phyloP scores from a whole-genome alignment of 306 rosid genomes.

The Spatholobus suberectus region DNA sequence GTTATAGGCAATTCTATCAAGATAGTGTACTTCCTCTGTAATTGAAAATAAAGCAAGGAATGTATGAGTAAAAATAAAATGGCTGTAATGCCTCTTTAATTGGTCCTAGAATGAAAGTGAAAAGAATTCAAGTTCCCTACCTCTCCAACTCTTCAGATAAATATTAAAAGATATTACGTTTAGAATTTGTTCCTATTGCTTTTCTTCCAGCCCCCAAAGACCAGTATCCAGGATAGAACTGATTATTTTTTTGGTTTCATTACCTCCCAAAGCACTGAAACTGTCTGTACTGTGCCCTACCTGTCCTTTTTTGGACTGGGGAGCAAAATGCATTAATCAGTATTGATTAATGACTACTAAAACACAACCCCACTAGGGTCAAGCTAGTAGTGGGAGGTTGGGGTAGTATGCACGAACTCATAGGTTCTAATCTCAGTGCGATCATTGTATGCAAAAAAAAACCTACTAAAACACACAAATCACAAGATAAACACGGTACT shows the following conservation, averaged over 20 bases:
- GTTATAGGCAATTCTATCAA: neutral
- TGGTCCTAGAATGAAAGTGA: conserved; percentile 4
- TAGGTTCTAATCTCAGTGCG: no score
- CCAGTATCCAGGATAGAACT: neutral
- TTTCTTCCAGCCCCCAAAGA: conserved; percentile 20
- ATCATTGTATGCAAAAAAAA: no score
- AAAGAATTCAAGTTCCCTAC: neutral
- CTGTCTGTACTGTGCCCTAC: neutral
- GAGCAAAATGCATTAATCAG: neutral
- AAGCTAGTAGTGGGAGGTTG: no score
- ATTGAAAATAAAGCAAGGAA: neutral
- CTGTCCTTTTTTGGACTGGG: neutral
- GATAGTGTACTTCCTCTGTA: neutral
- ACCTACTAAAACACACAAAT: conserved; percentile 1
- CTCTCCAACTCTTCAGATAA: neutral
- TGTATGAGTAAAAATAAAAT: neutral
- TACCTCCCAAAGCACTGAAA: neutral
- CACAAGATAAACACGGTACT: neutral
- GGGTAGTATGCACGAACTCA: no score
- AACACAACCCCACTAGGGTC: no score
- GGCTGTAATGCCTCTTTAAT: neutral
- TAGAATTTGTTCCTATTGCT: neutral
- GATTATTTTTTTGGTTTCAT: neutral
- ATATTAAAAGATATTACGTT: neutral
- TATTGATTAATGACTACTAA: neutral